phyloP scores from a whole-genome alignment of 805 yeast genomes.

The Dipodascus albidus region DNA sequence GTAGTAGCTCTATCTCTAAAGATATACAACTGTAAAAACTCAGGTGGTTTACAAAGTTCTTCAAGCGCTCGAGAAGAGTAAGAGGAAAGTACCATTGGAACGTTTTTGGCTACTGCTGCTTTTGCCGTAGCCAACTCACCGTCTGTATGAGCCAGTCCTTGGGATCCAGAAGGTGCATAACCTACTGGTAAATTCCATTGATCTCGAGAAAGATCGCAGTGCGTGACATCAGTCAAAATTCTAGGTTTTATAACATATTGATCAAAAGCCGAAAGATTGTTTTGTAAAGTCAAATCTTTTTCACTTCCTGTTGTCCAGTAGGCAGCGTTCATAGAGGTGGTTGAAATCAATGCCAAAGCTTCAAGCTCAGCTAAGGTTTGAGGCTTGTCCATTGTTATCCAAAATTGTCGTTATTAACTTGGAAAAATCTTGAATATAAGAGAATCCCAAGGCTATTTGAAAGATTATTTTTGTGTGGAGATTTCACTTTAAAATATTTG shows the following conservation, averaged over 20 bases:
- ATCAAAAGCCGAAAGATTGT: not conserved
- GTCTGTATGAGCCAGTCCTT: constrained; percentile 19
- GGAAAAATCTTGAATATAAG: no score
- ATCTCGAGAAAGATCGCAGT: not conserved
- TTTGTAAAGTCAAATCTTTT: not conserved
- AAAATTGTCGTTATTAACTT: not conserved
- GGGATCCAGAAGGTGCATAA: constrained; percentile 23
- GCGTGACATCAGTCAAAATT: not conserved
- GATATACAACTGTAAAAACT: constrained; percentile 17
- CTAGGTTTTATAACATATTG: constrained; percentile 1
- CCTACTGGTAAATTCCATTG: constrained; percentile 18
- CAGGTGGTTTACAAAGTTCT: constrained; percentile 8
- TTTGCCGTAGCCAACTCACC: constrained; percentile 21
- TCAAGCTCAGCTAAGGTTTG: not conserved
- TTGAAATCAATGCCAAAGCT: not conserved
- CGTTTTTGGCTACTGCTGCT: constrained; percentile 16
- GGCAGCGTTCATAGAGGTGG: not conserved
- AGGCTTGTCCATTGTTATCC: not conserved
- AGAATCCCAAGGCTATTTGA: no score
- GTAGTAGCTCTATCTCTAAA: constrained; percentile 16
- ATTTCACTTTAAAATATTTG: no score
- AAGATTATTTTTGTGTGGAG: not conserved
- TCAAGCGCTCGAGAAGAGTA: constrained; percentile 13
- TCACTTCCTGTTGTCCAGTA: constrained; percentile 1
- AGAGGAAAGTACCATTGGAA: constrained; percentile 18